Conservation (phyloP, 2,329 filamentous ascomycete genomes). For the Fonsecaea pedrosoi region DNA sequence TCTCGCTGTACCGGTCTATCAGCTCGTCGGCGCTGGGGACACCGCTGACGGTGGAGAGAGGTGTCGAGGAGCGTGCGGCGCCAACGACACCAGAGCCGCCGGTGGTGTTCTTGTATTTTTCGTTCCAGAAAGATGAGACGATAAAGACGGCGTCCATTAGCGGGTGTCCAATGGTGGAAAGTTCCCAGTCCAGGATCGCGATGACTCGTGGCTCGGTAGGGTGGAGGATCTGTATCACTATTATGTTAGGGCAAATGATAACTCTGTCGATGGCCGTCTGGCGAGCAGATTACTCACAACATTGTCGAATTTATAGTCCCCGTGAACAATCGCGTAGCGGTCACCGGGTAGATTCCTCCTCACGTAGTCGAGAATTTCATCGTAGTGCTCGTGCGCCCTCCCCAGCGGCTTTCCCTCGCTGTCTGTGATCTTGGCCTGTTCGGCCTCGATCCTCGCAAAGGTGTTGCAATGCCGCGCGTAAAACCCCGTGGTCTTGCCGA, state of each 20-base stretch:
- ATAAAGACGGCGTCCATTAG: constrained; percentile 49
- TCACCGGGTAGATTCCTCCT: constrained; percentile 72
- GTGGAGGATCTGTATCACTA: constrained; percentile 62
- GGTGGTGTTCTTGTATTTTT: background rate
- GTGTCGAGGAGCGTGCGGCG: background rate
- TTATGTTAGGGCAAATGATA: too few relatives aligned
- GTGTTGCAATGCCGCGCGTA: constrained; percentile 80
- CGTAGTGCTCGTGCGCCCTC: constrained; percentile 65
- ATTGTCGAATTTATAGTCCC: constrained; percentile 87
- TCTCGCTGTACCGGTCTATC: constrained; percentile 28
- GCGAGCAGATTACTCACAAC: constrained; percentile 54
- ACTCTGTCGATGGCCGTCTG: background rate
- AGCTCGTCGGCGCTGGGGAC: constrained; percentile 29
- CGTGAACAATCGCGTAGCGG: constrained; percentile 75
- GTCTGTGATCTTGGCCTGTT: constrained; percentile 73
- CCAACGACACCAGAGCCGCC: background rate
- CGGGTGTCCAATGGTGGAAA: constrained; percentile 87
- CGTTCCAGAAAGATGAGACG: constrained; percentile 29
- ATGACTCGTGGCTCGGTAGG: constrained; percentile 79
- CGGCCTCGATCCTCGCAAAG: constrained; percentile 73
- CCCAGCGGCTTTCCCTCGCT: constrained; percentile 73
- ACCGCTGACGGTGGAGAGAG: constrained; percentile 11
- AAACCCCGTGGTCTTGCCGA: constrained; percentile 72
- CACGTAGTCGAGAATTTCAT: constrained; percentile 75
- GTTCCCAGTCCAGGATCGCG: constrained; percentile 89